Conservation (phyloP, 73 alveolate species). For the Paramecium octaurelia region DNA sequence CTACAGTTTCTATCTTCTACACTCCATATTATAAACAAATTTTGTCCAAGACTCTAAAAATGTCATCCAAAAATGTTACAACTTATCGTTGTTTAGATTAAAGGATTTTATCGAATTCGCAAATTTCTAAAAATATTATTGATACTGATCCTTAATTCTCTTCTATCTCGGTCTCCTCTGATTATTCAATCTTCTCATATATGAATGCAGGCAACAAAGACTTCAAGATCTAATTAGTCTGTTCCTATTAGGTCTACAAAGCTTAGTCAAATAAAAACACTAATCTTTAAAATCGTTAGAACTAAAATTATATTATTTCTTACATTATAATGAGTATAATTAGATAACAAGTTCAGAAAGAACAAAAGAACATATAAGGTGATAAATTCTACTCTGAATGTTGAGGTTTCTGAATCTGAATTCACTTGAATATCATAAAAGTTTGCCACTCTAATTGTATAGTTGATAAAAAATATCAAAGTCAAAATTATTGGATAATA, state of each 20-base stretch:
- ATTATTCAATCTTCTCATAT: conserved; percentile 32
- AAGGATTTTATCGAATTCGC: conserved; percentile 76
- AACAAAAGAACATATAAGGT: neutral
- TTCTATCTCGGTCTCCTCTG: neutral
- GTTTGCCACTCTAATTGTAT: neutral
- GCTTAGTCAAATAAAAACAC: conserved; percentile 43
- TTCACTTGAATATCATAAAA: neutral
- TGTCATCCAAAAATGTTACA: conserved; percentile 70
- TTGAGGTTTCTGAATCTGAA: neutral
- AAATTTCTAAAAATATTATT: conserved; percentile 72
- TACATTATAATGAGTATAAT: conserved; percentile 41
- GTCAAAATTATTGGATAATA: neutral
- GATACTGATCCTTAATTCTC: conserved; percentile 75
- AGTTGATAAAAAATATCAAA: neutral
- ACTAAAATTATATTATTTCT: neutral
- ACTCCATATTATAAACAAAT: conserved; percentile 68
- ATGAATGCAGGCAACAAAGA: conserved; percentile 32
- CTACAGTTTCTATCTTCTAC: conserved; percentile 80
- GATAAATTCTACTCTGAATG: neutral
- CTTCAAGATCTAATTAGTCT: conserved; percentile 16
- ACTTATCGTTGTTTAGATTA: conserved; percentile 67
- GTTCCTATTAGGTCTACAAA: neutral
- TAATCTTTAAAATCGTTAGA: neutral
- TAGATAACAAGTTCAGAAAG: neutral
- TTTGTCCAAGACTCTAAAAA: conserved; percentile 78